Base-by-base conservation (phyloP, 1,139 yeast species). In the Nadsonia starkeyi-henricii region DNA sequence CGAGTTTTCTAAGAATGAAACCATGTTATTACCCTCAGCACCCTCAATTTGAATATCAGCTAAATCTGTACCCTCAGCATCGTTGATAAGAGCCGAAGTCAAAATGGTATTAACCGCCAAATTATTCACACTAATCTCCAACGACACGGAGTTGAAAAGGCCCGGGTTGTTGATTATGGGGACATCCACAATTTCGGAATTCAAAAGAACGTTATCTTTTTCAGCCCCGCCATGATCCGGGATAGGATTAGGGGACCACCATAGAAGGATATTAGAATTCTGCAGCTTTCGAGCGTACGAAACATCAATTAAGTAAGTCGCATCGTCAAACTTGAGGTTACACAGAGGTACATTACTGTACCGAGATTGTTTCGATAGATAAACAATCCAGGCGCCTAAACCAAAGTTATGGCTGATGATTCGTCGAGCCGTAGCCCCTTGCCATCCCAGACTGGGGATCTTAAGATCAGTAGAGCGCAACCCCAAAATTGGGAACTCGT, bases 151-250 rank as follows among this genome's bases (percentile, higher is more conserved):
- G 41, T 81, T 77, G 62, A 88, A 89, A 4, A 86, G 72, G 48
- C 89, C 95, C 0, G 96, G 84, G 51, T 76, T 76, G 63, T 85
- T 88, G 52, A 88, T 77, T 1, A 73, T 71, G 3, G 94, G 93
- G 56, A 85, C 79, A 36, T 78, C 81, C 46, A 81, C 68, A 41
- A 74, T 75, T 50, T 82, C 93, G 59, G 77, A 75, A 46, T 71
- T 71, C 15, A 52, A 67, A 61, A 42, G 64, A 8, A 59, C 54
- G 39, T 55, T 55, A 57, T 85, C 95, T 57, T 74, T 76, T 61
- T 88, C 93, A 48, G 72, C 64, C 0, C 96, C 96, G 41, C 96
- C 96, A 60, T 78, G 82, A 60, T 86, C 96, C 0, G 96, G 94
- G 44, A 75, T 66, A 1, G 94, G 85, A 39, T 73, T 73, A 2